Percentiles rank a stretch among this genome's conserved stretches.
These are phyloP conservation scores for Arachis monticola DNA, from an alignment of 331 rosid genomes.

Conservation along the genomic window DNA sequence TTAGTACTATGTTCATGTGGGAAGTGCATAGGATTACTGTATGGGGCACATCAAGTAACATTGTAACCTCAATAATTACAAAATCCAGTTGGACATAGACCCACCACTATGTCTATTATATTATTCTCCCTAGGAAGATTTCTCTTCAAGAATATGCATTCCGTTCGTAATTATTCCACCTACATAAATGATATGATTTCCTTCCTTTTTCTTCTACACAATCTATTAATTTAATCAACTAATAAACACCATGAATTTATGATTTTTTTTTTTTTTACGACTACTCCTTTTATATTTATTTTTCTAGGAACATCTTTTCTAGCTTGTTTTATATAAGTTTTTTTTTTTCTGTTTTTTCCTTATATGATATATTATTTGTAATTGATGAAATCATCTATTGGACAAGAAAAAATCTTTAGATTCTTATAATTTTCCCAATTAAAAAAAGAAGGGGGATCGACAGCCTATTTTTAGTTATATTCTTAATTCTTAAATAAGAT, in stretches of 20 bases:
- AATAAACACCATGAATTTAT: neutral
- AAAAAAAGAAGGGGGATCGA: too few relatives aligned
- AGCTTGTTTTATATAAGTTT: neutral
- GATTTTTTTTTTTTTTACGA: neutral
- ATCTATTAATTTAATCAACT: neutral
- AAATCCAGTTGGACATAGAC: conserved; percentile 54
- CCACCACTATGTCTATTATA: conserved; percentile 48
- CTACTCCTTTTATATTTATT: neutral
- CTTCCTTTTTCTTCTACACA: conserved; percentile 34
- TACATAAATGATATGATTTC: neutral
- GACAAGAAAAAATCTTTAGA: neutral
- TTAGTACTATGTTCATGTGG: conserved; percentile 37
- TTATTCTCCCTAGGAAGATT: conserved; percentile 61
- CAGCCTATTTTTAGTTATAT: too few relatives aligned
- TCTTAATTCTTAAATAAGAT: too few relatives aligned
- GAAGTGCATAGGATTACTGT: conserved; percentile 45
- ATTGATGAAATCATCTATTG: neutral
- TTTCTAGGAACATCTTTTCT: neutral
- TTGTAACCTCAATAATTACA: conserved; percentile 51
- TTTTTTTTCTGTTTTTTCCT: neutral
- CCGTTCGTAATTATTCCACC: conserved; percentile 40
- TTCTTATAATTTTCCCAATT: too few relatives aligned
- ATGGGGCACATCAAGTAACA: conserved; percentile 51
- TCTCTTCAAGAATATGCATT: conserved; percentile 36
- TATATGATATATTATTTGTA: neutral